Base-by-base conservation (phyloP, 176 grass and related monocot species). In the Luzula sylvatica region DNA sequence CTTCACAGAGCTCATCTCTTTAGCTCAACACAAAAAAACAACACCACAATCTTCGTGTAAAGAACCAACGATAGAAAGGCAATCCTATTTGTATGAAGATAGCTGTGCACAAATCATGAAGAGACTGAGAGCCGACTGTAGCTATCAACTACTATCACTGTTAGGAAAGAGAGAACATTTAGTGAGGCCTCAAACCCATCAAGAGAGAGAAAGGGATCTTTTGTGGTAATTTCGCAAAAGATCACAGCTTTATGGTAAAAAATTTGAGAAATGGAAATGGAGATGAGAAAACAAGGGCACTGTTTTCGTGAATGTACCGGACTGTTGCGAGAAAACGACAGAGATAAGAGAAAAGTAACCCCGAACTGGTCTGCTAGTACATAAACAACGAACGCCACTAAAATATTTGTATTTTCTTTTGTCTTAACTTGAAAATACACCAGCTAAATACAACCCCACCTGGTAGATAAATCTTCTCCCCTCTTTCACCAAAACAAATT, bases 271-370 rank as follows among this genome's bases (percentile, higher is more conserved):
- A 56, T 71, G 41, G 16, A 41, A 47, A 17, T 59, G 44, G 65
- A 46, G 52, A 65, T n/a, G 12, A 53, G 29, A 51, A 15, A 71
- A 46, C 50, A 29, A 52, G 27, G 17, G 23, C 68, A 72, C 68
- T 79, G 46, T 72, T 79, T 42, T 53, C 46, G 67, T 79, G 75
- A 79, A 48, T 67, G 68, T 65, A 71, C 75, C 61, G 18, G n/a
- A 46, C 54, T 72, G 46, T 59, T 58, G 26, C 4, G 12, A 22
- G 68, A 67, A 67, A 79, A 56, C 30, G 75, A 72, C 75, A 72
- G 51, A 51, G 19, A 24, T 13, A 40, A 18, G 50, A 30, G 58
- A 29, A 44, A 55, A 40, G 43, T 21, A 1, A 17, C 55, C 23
- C 24, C 60, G 15, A 63, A 64, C 47, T 22, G 20, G 52, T 56